Evolutionary conservation across 805 yeast genomes (phyloP).

Genomic region (Blastobotrys muscicola): DNA sequence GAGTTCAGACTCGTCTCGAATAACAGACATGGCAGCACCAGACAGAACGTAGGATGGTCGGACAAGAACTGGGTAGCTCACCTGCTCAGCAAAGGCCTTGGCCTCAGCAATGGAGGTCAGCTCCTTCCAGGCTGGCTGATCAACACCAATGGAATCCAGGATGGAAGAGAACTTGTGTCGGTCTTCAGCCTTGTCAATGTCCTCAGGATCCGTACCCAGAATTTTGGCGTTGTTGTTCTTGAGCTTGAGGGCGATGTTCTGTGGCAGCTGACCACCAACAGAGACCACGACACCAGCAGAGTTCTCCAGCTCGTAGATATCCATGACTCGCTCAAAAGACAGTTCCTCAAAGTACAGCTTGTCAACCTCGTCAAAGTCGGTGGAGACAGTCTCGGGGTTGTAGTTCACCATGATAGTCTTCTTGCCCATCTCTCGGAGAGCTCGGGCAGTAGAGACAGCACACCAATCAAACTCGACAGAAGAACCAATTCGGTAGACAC

Average conservation of each 20-base stretch:
- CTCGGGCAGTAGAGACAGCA: conserved; percentile 94
- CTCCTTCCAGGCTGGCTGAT: conserved; percentile 98
- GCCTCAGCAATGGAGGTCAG: conserved; percentile 81
- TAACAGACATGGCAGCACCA: conserved; percentile 98
- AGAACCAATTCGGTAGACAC: conserved; percentile 97
- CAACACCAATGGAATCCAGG: conserved; percentile 84
- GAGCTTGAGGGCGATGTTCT: conserved; percentile 83
- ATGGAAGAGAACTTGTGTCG: conserved; percentile 96
- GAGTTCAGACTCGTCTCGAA: conserved; percentile 67
- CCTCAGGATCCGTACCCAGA: conserved; percentile 88
- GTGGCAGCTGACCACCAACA: conserved; percentile 97
- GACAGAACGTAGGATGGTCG: conserved; percentile 96
- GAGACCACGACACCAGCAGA: conserved; percentile 89
- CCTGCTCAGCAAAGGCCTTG: conserved; percentile 70
- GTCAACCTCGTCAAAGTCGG: conserved; percentile 98
- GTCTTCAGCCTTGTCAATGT: conserved; percentile 95
- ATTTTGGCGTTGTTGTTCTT: conserved; percentile 71
- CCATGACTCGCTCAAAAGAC: conserved; percentile 92
- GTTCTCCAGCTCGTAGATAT: conserved; percentile 86
- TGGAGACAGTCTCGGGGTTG: conserved; percentile 97
- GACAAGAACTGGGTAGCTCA: conserved; percentile 90
- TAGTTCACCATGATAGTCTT: conserved; percentile 94
- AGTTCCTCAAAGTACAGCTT: conserved; percentile 93
- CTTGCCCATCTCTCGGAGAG: conserved; percentile 77
- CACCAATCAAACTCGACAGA: conserved; percentile 99